These are phyloP conservation scores for Ceratobasidium sp. DNA, from an alignment of 1,284 basidiomycete genomes.

Conservation along the genomic window DNA sequence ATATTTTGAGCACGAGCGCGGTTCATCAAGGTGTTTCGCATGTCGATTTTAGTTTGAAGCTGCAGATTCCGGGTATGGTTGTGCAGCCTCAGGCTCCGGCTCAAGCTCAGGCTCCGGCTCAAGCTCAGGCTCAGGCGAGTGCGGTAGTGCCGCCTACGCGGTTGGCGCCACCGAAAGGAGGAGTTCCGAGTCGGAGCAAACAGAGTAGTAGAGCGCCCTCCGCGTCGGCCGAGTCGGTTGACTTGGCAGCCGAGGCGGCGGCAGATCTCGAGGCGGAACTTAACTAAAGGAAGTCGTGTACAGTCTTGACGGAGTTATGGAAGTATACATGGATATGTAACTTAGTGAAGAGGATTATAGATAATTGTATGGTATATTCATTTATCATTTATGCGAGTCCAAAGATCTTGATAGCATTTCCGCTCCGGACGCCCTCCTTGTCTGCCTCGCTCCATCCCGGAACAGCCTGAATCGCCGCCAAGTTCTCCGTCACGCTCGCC, in stretches of 20 bases:
- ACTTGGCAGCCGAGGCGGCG: slow-evolving; percentile 36
- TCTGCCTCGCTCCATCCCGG: slow-evolving; percentile 73
- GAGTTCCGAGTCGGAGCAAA: slow-evolving; percentile 19
- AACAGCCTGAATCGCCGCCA: slow-evolving; percentile 79
- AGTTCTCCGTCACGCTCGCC: slow-evolving; percentile 86
- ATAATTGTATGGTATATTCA: neutral
- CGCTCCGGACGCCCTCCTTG: slow-evolving; percentile 74
- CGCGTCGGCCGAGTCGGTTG: slow-evolving; percentile 40
- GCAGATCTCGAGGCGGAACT: slow-evolving; percentile 43
- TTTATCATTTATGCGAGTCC: slow-evolving; percentile 52
- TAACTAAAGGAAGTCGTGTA: neutral
- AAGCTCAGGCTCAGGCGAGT: neutral
- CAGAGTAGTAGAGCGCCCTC: slow-evolving; percentile 34
- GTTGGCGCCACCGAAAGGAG: slow-evolving; percentile 21
- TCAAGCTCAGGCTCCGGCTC: neutral
- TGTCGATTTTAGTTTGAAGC: slow-evolving; percentile 95
- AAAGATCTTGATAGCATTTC: slow-evolving; percentile 80
- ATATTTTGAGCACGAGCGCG: slow-evolving; percentile 92
- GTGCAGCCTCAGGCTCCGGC: neutral
- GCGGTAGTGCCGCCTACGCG: neutral
- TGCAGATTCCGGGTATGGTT: slow-evolving; percentile 67
- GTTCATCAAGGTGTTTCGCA: slow-evolving; percentile 94
- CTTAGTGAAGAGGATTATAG: neutral
- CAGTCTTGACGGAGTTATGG: neutral
- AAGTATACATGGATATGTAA: neutral